Conservation (phyloP, 805 yeast genomes). For the Lachancea cidri region DNA sequence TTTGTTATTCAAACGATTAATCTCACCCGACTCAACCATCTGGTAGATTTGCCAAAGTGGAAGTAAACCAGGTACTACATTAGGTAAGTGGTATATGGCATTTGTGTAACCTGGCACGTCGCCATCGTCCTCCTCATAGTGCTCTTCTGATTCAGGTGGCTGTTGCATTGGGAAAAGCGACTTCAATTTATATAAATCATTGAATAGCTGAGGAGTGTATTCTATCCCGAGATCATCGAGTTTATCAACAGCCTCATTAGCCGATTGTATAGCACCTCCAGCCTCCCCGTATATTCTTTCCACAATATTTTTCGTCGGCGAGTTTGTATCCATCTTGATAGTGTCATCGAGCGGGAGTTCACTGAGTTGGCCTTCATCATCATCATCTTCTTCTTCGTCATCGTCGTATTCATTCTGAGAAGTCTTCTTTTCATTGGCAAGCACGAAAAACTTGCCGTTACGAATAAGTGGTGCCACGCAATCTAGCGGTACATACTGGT, state of each 20-base stretch:
- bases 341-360: slow-evolving; percentile 12
- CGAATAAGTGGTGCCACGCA: slow-evolving; percentile 14
- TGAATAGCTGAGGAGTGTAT: slow-evolving; percentile 12
- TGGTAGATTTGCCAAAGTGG: slow-evolving; percentile 44
- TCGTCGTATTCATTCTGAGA: slow-evolving; percentile 4
- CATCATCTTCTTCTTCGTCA: slow-evolving; percentile 3
- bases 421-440: slow-evolving; percentile 8
- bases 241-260: slow-evolving; percentile 17
- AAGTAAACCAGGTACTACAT: slow-evolving; percentile 46
- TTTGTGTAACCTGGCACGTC: slow-evolving; percentile 10
- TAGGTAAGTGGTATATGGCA: slow-evolving; percentile 31
- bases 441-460: slow-evolving; percentile 25
- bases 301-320: slow-evolving; percentile 25
- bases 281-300: slow-evolving; percentile 37
- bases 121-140: slow-evolving; percentile 14
- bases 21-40: slow-evolving; percentile 30
- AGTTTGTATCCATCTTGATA: slow-evolving; percentile 5
- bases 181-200: slow-evolving; percentile 12
- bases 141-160: slow-evolving; percentile 5
- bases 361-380: slow-evolving; percentile 4
- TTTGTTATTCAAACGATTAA: slow-evolving; percentile 20
- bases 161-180: slow-evolving; percentile 2
- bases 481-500: slow-evolving; percentile 35
- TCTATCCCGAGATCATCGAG: slow-evolving; percentile 18
- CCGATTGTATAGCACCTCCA: slow-evolving; percentile 27